Evolutionary conservation across 169 alveolate genomes (phyloP).

Genomic region (Cryptosporidium parvum): DNA sequence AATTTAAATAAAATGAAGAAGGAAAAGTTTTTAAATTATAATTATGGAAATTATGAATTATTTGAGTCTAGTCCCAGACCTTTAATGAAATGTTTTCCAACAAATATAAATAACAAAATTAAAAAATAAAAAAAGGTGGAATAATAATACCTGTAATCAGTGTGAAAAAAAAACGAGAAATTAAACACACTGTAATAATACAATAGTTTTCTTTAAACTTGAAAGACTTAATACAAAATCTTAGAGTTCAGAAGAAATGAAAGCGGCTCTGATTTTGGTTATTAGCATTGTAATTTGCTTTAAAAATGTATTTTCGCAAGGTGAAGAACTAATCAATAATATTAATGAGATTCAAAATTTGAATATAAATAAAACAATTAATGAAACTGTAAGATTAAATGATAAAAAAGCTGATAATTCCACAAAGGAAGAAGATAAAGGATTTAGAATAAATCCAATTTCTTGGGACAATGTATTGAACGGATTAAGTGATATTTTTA

Average conservation of each 20-base stretch:
- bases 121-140: not conserved
- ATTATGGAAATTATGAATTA: not conserved
- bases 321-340: not conserved
- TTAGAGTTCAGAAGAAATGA: not conserved
- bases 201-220: not conserved
- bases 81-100: not conserved
- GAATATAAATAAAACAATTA: not conserved
- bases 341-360: not conserved
- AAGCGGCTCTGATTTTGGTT: not conserved
- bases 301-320: constrained; percentile 2
- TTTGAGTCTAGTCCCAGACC: constrained; percentile 36
- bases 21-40: not conserved
- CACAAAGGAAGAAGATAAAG: not conserved
- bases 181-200: not conserved
- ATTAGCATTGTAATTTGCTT: not conserved
- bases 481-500: constrained; percentile 24
- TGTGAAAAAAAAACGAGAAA: not conserved
- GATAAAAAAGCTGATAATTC: constrained; percentile 1
- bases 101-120: not conserved
- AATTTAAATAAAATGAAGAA: not conserved
- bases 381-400: not conserved
- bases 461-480: constrained; percentile 51
- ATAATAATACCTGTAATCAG: not conserved
- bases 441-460: constrained; percentile 11
- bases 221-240: not conserved